Evolutionary conservation across 495 filamentous ascomycete genomes (phyloP).

Genomic region (Penicillium arizonense): DNA sequence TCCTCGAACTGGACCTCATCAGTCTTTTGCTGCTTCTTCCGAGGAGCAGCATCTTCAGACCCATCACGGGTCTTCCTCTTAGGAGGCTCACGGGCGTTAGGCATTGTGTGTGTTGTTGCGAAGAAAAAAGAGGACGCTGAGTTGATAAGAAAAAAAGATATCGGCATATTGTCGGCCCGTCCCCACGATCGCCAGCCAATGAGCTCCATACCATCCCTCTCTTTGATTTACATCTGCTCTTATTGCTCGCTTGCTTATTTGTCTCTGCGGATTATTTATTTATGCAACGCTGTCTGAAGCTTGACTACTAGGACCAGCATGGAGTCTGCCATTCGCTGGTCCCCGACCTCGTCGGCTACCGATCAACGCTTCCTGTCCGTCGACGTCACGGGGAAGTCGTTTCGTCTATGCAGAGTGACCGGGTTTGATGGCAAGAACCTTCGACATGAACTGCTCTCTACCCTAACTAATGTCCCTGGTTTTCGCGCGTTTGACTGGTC

Average conservation of each 20-base stretch:
- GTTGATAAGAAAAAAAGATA: conserved; percentile 20
- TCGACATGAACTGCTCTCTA: conserved; percentile 65
- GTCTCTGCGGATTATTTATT: background rate
- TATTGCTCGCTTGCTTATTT: conserved; percentile 9
- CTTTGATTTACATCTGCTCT: conserved; percentile 10
- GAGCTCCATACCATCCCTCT: conserved; percentile 21
- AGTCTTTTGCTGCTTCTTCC: conserved; percentile 24
- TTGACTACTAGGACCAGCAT: conserved; percentile 31
- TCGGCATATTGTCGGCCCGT: conserved; percentile 29
- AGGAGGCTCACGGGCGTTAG: conserved; percentile 8
- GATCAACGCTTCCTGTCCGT: conserved; percentile 76
- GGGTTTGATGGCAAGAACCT: conserved; percentile 56
- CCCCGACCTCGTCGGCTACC: conserved; percentile 67
- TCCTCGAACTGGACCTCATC: conserved; percentile 13
- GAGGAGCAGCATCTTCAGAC: conserved; percentile 19
- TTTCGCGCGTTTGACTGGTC: conserved; percentile 97
- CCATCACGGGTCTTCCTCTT: conserved; percentile 34
- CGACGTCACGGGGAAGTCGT: conserved; percentile 74
- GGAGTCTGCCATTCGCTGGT: conserved; percentile 84
- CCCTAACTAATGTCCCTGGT: conserved; percentile 76
- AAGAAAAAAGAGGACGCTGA: conserved; percentile 7
- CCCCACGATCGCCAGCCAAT: conserved; percentile 34
- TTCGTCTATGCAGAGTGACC: conserved; percentile 75
- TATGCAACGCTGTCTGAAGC: conserved; percentile 1
- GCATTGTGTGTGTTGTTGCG: background rate